Evolutionary conservation across 2,329 filamentous ascomycete genomes (phyloP).

Genomic region (Harringtonia lauricola): DNA sequence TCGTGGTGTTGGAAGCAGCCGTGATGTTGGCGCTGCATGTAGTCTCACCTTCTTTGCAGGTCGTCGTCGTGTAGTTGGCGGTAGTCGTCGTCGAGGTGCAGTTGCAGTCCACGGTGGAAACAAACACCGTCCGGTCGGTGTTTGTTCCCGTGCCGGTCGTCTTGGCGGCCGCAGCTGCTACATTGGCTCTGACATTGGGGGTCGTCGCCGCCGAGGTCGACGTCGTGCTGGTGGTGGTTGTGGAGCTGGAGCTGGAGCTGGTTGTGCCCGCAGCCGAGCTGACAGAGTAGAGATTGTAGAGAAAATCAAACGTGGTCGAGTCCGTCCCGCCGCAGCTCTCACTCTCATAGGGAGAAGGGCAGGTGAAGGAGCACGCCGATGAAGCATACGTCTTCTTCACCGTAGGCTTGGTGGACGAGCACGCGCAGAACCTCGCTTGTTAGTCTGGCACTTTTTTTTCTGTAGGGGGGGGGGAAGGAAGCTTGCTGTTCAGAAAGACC

Average conservation of each 20-base stretch:
- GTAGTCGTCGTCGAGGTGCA: conserved; percentile 1
- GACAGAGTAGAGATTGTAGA: conserved; percentile 11
- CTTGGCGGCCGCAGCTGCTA: neutral
- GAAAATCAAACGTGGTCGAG: conserved; percentile 6
- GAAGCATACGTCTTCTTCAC: conserved; percentile 10
- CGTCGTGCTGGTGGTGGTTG: neutral
- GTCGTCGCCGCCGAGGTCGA: neutral
- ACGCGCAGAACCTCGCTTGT: conserved; percentile 10
- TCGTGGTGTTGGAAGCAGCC: neutral
- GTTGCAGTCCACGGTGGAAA: conserved; percentile 10
- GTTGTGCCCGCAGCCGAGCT: neutral
- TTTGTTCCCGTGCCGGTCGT: neutral
- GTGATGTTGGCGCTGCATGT: conserved; percentile 3
- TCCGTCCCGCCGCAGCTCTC: conserved; percentile 10
- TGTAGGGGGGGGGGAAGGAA: neutral
- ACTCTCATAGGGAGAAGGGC: conserved; percentile 6
- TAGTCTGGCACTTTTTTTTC: neutral
- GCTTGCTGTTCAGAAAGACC: conserved; percentile 9
- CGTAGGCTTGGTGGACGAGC: conserved; percentile 5
- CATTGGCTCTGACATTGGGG: neutral
- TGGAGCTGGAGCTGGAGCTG: neutral
- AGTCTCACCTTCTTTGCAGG: conserved; percentile 11
- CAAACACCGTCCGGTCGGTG: conserved; percentile 3
- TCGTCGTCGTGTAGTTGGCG: conserved; percentile 1
- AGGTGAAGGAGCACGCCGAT: conserved; percentile 8